Evolutionary conservation across 345 rosid species (phyloP).

Genomic region (Hypericum perforatum): DNA sequence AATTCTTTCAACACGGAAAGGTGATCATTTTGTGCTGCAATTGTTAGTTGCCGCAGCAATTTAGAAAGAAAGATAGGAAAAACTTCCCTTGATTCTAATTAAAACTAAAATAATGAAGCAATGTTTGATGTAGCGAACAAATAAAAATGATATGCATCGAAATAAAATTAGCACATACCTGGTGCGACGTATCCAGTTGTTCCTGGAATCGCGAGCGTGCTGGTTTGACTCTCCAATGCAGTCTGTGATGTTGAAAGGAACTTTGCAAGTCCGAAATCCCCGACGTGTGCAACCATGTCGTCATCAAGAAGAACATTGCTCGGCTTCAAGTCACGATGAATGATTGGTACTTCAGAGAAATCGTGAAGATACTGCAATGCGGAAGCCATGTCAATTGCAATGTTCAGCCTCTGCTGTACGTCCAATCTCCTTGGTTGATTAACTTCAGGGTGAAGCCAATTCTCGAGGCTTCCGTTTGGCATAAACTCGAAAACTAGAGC

Average conservation of each 20-base stretch:
- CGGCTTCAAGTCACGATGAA: not conserved
- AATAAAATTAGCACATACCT: not conserved
- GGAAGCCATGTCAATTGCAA: too few species aligned
- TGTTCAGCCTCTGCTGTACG: too few species aligned
- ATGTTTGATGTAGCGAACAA: too few species aligned
- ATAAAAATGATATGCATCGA: too few species aligned
- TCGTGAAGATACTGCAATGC: not conserved
- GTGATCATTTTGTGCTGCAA: too few species aligned
- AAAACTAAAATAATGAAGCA: too few species aligned
- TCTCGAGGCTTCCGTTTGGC: not conserved
- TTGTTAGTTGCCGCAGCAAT: too few species aligned
- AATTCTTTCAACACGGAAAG: too few species aligned
- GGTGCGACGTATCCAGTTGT: constrained; percentile 1
- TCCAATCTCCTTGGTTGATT: too few species aligned
- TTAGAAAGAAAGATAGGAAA: too few species aligned
- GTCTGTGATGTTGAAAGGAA: not conserved
- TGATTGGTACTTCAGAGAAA: not conserved
- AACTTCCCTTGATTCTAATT: too few species aligned
- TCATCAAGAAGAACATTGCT: not conserved
- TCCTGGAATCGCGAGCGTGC: not conserved
- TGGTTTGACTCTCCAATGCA: not conserved
- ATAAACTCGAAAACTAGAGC: not conserved
- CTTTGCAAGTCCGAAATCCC: not conserved
- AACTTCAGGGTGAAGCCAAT: not conserved
- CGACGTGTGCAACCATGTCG: not conserved